phyloP scores from a whole-genome alignment of 306 rosid species.

The Crataegus laevigata region DNA sequence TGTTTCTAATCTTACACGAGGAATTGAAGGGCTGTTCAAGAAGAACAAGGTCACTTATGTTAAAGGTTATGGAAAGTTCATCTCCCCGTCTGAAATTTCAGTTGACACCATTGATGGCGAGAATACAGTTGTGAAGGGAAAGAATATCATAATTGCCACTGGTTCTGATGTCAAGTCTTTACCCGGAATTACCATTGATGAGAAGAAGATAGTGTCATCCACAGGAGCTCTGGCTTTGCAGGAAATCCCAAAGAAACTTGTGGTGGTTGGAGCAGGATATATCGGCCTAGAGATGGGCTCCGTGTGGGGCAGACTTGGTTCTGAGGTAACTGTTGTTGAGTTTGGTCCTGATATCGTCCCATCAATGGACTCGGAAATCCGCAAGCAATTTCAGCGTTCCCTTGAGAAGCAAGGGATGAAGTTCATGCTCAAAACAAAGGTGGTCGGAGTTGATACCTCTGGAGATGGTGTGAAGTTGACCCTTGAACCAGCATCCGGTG shows the following conservation, averaged over 20 bases:
- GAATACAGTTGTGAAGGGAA: slow-evolving; percentile 72
- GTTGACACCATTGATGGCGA: slow-evolving; percentile 73
- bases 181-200: slow-evolving; percentile 85
- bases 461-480: slow-evolving; percentile 85
- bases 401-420: slow-evolving; percentile 98
- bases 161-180: slow-evolving; percentile 95
- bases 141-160: slow-evolving; percentile 83
- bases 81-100: slow-evolving; percentile 83
- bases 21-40: slow-evolving; percentile 95
- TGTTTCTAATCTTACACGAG: slow-evolving; percentile 71
- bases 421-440: slow-evolving; percentile 87
- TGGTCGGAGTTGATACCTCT: slow-evolving; percentile 79
- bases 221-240: slow-evolving; percentile 88
- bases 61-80: slow-evolving; percentile 82
- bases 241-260: slow-evolving; percentile 83
- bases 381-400: slow-evolving; percentile 89
- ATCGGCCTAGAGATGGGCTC: slow-evolving; percentile 99
- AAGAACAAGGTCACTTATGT: slow-evolving; percentile 95
- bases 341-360: slow-evolving; percentile 92
- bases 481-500: slow-evolving; percentile 94
- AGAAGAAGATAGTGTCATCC: slow-evolving; percentile 89
- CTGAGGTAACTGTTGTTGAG: slow-evolving; percentile 90
- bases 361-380: slow-evolving; percentile 80
- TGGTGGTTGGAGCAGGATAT: slow-evolving; percentile 96
- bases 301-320: slow-evolving; percentile 93